Base-by-base conservation (phyloP, 1,284 basidiomycete species). In the Ustilago lituana region DNA sequence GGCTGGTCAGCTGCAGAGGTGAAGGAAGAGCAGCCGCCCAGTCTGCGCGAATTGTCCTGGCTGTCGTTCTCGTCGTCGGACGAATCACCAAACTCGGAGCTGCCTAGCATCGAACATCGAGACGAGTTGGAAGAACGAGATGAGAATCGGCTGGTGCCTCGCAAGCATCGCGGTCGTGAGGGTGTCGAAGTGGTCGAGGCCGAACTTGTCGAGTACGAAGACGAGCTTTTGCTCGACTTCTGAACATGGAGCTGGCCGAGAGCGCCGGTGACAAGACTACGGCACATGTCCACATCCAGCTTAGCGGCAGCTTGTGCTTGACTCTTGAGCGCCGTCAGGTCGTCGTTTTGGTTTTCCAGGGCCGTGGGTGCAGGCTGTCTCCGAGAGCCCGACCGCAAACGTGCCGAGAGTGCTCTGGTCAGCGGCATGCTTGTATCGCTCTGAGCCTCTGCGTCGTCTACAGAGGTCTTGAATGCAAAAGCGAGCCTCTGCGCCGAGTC, bases 11-110 rank as follows among this genome's bases (percentile, higher is more conserved):
- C 32, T 8, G 36, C 32, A 6, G 48, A 38, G 3, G 53, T 31
- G 2, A 57, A 40, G 0, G 48, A 55, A 7, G 43, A 60, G 56
- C 77, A 79, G 6, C 77, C 77, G 12, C 77, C 71, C 14, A 71
- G 32, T 22, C 75, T 57, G 20, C 58, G 54, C 17, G 51, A 26
- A 24, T 26, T 31, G 33, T 40, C 6, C 7, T 45, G 31, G 8
- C 36, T 40, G 24, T 57, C 53, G 43, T 63, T 69, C 46, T 71
- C 68, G 32, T 71, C 68, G 51, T 67, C 68, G 15, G 68, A 71
- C 19, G 68, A 63, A 19, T 71, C 68, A 17, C 63, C 55, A 20
- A 62, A 57, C 0, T 71, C 68, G 27, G 68, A 71, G 37, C 61
- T 61, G 46, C 67, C 67, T 7, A 70, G 51, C 14, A 70, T 45